Evolutionary conservation across 2,329 filamentous ascomycete species (phyloP).

Genomic region (Diaporthe destruens): DNA sequence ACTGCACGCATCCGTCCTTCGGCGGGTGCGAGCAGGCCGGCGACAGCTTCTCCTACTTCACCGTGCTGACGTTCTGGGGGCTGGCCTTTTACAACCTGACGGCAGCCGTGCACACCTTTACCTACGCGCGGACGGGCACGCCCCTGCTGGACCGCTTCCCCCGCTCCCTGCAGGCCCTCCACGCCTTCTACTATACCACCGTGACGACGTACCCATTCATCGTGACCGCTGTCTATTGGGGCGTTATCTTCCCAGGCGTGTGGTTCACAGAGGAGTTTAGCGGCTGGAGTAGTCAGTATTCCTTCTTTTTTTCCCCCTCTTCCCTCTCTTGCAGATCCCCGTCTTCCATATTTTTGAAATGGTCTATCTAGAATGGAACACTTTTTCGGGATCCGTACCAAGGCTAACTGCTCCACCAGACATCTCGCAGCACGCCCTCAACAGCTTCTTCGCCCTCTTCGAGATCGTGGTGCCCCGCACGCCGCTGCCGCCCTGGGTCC

Average conservation of each 20-base stretch:
- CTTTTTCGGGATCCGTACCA: too few relatives aligned
- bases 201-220: constrained; percentile 75
- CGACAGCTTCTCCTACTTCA: constrained; percentile 84
- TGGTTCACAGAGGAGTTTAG: constrained; percentile 66
- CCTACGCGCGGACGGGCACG: constrained; percentile 68
- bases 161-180: constrained; percentile 72
- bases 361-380: too few relatives aligned
- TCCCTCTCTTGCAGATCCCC: too few relatives aligned
- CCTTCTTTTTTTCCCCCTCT: too few relatives aligned
- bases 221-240: constrained; percentile 80
- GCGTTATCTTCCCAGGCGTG: constrained; percentile 63
- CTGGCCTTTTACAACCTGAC: constrained; percentile 82
- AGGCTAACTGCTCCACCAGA: constrained; percentile 47
- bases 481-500: constrained; percentile 70
- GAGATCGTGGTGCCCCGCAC: constrained; percentile 80
- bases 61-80: constrained; percentile 84
- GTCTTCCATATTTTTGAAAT: too few relatives aligned
- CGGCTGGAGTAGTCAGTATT: constrained; percentile 64
- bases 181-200: constrained; percentile 74
- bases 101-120: constrained; percentile 75
- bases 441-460: constrained; percentile 79
- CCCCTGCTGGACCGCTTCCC: constrained; percentile 72
- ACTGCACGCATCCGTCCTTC: constrained; percentile 62
- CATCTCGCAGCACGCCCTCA: constrained; percentile 80
- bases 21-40: constrained; percentile 61